A percentile compares a stretch with the other conserved stretches of the same genome.
These are phyloP conservation scores for Neurospora sp. DNA, from an alignment of 2,329 filamentous ascomycete species.

Conservation along the genomic window DNA sequence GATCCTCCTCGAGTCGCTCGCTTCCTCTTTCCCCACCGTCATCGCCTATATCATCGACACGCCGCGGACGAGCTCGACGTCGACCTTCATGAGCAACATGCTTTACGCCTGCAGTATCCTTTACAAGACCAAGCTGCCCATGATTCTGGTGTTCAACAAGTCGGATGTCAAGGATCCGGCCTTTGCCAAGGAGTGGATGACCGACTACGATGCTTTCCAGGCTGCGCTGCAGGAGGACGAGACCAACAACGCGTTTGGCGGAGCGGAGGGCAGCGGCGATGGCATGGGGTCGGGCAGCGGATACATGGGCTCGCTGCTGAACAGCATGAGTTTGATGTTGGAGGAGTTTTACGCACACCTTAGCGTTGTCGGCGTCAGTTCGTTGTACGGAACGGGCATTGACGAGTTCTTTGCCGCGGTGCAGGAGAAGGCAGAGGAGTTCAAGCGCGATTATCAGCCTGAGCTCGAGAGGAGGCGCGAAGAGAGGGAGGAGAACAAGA, in stretches of 20 bases:
- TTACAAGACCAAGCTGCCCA: conserved; percentile 96
- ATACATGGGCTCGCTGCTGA: conserved; percentile 92
- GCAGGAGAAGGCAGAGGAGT: conserved; percentile 76
- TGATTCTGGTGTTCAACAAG: conserved; percentile 99
- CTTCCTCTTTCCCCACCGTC: conserved; percentile 90
- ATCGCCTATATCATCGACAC: conserved; percentile 98
- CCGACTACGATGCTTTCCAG: conserved; percentile 94
- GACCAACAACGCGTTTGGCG: conserved; percentile 63
- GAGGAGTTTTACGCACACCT: conserved; percentile 97
- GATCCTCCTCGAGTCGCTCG: conserved; percentile 85
- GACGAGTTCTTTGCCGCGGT: conserved; percentile 92
- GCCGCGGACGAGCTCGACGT: conserved; percentile 81
- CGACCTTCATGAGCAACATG: conserved; percentile 99
- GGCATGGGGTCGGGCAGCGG: conserved; percentile 65
- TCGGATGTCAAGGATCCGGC: conserved; percentile 86
- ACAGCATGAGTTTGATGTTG: conserved; percentile 95
- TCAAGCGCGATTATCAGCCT: conserved; percentile 80
- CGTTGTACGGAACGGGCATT: conserved; percentile 83
- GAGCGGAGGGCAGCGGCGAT: conserved; percentile 48
- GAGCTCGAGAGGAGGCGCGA: conserved; percentile 72
- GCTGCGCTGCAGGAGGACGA: conserved; percentile 73
- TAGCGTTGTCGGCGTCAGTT: conserved; percentile 84
- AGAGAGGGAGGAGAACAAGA: conserved; percentile 67
- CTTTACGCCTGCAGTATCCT: conserved; percentile 97
- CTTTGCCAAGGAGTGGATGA: conserved; percentile 99